Evolutionary conservation across 352 stramenopile species (phyloP).

Genomic region (Phytophthora crassamura): DNA sequence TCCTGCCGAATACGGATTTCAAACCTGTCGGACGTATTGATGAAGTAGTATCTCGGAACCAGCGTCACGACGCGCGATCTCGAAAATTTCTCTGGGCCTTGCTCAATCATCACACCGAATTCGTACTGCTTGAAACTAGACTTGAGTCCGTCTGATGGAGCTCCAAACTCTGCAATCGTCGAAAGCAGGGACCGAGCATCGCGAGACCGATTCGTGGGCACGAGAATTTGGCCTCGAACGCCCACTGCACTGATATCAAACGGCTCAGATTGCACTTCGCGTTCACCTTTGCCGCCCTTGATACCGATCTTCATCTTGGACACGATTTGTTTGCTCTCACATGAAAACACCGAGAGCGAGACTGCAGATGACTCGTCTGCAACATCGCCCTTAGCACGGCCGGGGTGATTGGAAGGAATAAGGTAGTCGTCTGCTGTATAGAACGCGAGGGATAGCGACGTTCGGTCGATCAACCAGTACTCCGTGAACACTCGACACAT

Average conservation of each 20-base stretch:
- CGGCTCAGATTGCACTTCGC: conserved; percentile 71
- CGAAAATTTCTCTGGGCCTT: conserved; percentile 78
- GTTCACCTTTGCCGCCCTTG: conserved; percentile 35
- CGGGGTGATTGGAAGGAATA: conserved; percentile 56
- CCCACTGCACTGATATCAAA: conserved; percentile 86
- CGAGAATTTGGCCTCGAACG: conserved; percentile 73
- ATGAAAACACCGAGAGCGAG: conserved; percentile 80
- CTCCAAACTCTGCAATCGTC: conserved; percentile 53
- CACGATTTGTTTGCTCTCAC: conserved; percentile 65
- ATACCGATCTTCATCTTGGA: conserved; percentile 84
- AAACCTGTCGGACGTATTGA: conserved; percentile 75
- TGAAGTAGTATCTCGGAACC: conserved; percentile 82
- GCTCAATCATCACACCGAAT: conserved; percentile 88
- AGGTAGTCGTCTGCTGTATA: conserved; percentile 70
- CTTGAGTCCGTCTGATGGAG: conserved; percentile 28
- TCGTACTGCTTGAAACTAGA: conserved; percentile 78
- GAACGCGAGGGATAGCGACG: conserved; percentile 71
- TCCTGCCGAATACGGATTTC: conserved; percentile 78
- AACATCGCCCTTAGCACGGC: conserved; percentile 21
- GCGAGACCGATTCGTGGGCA: conserved; percentile 54
- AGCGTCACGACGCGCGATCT: conserved; percentile 82
- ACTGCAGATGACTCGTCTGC: conserved; percentile 43
- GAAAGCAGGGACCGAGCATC: conserved; percentile 54
- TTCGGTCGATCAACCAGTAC: conserved; percentile 89
- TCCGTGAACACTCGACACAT: conserved; percentile 80